Conservation (phyloP, 2,329 filamentous ascomycete genomes). For the Calonectria montana region DNA sequence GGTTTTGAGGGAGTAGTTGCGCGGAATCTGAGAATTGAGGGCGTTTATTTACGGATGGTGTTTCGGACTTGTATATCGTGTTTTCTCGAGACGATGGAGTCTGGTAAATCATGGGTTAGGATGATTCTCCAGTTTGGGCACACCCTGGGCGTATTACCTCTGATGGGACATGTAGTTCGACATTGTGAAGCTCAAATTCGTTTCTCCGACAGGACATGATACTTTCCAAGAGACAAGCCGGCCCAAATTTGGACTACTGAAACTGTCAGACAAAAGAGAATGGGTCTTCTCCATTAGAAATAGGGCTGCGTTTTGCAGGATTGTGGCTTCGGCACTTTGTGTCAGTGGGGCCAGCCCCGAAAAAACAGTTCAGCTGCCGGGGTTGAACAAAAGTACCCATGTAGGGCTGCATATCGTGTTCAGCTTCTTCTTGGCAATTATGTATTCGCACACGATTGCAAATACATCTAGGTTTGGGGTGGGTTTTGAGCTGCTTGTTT, state of each 20-base stretch:
- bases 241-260: background rate
- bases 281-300: background rate
- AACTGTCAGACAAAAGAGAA: background rate
- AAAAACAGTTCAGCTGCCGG: background rate
- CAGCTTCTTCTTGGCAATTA: background rate
- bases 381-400: background rate
- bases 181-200: background rate
- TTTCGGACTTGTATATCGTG: background rate
- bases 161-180: background rate
- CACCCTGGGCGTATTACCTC: background rate
- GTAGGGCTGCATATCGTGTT: background rate
- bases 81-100: background rate
- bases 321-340: background rate
- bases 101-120: background rate
- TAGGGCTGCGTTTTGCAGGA: background rate
- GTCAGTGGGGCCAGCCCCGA: background rate
- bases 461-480: no score
- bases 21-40: background rate
- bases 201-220: background rate
- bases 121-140: background rate
- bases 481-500: no score
- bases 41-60: background rate
- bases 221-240: background rate
- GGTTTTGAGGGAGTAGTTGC: background rate
- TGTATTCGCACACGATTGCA: background rate